A percentile compares a stretch with the other conserved stretches of the same genome.
Conservation (phyloP, 2,329 filamentous ascomycete genomes). For the Xylaria sp. region DNA sequence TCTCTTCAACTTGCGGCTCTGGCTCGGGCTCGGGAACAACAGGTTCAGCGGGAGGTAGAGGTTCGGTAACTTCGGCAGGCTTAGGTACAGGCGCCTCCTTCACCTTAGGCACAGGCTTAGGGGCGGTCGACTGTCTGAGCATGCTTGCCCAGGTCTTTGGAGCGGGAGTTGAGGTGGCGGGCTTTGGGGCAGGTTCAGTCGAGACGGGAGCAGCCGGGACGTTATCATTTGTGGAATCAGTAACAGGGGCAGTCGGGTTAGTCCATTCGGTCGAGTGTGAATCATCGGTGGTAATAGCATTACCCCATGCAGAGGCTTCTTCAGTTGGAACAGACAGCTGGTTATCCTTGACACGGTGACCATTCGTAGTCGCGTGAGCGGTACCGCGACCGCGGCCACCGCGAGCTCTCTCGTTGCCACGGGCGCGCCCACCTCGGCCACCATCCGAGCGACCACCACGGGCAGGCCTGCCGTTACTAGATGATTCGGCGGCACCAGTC, state of each 20-base stretch:
- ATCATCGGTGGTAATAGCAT: conserved; percentile 56
- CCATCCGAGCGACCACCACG: conserved; percentile 68
- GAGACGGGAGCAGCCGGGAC: conserved; percentile 54
- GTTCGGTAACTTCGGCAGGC: conserved; percentile 58
- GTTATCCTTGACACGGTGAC: conserved; percentile 67
- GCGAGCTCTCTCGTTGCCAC: conserved; percentile 69
- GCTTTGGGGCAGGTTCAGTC: conserved; percentile 44
- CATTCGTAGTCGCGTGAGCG: conserved; percentile 69
- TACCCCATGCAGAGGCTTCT: conserved; percentile 73
- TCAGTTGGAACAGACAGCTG: conserved; percentile 74
- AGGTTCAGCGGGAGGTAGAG: conserved; percentile 58
- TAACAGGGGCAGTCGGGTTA: conserved; percentile 23
- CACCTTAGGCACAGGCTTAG: conserved; percentile 68
- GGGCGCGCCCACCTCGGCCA: conserved; percentile 51
- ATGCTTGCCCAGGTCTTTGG: conserved; percentile 81
- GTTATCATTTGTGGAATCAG: conserved; percentile 51
- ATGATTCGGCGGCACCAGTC: conserved; percentile 63
- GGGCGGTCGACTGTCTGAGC: conserved; percentile 69
- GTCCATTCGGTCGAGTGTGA: conserved; percentile 56
- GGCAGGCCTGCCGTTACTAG: conserved; percentile 60
- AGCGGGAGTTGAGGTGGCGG: conserved; percentile 52
- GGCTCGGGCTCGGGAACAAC: conserved; percentile 52
- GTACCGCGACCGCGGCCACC: conserved; percentile 74
- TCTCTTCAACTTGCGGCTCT: conserved; percentile 53
- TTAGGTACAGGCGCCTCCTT: conserved; percentile 62